Evolutionary conservation across 1,284 basidiomycete genomes (phyloP).

Genomic region (Chiua sp.): DNA sequence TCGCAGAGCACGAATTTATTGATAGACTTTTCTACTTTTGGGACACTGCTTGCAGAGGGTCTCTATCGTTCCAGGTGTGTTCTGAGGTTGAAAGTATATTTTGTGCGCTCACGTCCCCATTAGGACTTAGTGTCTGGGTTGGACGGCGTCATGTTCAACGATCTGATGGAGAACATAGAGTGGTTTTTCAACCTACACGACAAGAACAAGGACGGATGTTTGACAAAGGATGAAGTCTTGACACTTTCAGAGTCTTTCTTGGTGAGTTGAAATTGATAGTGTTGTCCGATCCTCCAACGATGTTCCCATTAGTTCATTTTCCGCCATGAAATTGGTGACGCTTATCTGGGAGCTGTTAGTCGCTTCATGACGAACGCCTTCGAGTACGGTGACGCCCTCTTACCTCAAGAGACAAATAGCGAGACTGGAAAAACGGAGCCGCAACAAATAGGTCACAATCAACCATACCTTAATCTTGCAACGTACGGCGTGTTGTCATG

Average conservation of each 20-base stretch:
- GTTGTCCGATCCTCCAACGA: slow-evolving; percentile 3
- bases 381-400: slow-evolving; percentile 90
- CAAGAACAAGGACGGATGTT: slow-evolving; percentile 92
- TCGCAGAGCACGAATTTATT: slow-evolving; percentile 85
- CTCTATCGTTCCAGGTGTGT: slow-evolving; percentile 82
- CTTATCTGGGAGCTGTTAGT: slow-evolving; percentile 94
- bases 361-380: slow-evolving; percentile 98
- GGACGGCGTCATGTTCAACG: slow-evolving; percentile 93
- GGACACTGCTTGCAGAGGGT: slow-evolving; percentile 82
- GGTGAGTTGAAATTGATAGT: slow-evolving; percentile 53
- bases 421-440: slow-evolving; percentile 49
- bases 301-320: slow-evolving; percentile 82
- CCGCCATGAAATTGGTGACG: slow-evolving; percentile 96
- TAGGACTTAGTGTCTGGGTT: slow-evolving; percentile 92
- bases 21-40: slow-evolving; percentile 90
- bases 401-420: slow-evolving; percentile 53
- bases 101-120: slow-evolving; percentile 10
- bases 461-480: slow-evolving; percentile 87
- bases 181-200: slow-evolving; percentile 99
- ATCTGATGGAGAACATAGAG: slow-evolving; percentile 97
- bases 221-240: slow-evolving; percentile 97
- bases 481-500: slow-evolving; percentile 55
- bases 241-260: slow-evolving; percentile 94
- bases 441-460: slow-evolving; percentile 66
- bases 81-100: not conserved